phyloP scores from a whole-genome alignment of 176 grass and related monocot genomes.

The Musa troglodytarum region DNA sequence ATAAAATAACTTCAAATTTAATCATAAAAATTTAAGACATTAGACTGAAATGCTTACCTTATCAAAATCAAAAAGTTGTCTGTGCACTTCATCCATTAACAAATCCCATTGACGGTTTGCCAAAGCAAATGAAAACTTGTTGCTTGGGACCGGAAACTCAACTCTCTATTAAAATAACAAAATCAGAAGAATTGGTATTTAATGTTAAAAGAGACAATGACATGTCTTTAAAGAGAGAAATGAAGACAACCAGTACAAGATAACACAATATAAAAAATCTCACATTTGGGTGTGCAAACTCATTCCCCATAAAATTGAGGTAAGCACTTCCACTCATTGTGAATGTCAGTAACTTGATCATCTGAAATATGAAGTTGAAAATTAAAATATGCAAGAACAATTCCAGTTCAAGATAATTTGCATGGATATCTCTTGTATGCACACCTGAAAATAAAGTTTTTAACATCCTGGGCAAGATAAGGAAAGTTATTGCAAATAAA shows the following conservation, averaged over 20 bases:
- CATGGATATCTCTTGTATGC: neutral
- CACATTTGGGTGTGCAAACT: conserved; percentile 92
- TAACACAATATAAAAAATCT: conserved; percentile 13
- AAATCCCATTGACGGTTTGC: conserved; percentile 82
- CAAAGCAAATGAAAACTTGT: conserved; percentile 61
- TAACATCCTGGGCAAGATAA: too few relatives aligned
- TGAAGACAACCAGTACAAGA: neutral
- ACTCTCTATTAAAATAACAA: conserved; percentile 49
- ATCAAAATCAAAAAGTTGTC: conserved; percentile 67
- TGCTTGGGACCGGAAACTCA: conserved; percentile 94
- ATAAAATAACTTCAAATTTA: neutral
- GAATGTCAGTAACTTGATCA: conserved; percentile 91
- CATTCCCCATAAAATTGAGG: conserved; percentile 98
- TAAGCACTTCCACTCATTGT: conserved; percentile 63
- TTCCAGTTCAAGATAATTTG: neutral
- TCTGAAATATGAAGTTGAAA: conserved; percentile 37
- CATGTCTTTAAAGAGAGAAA: conserved; percentile 7
- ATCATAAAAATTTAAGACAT: conserved; percentile 1
- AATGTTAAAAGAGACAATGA: conserved; percentile 14
- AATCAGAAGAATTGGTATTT: conserved; percentile 10
- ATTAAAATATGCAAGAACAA: neutral
- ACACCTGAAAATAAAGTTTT: too few relatives aligned
- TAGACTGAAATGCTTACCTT: conserved; percentile 37
- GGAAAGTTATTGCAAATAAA: too few relatives aligned
- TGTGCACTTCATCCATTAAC: conserved; percentile 50